These are phyloP conservation scores for Fusarium sarcochroum DNA, from an alignment of 2,329 filamentous ascomycete genomes.

Conservation along the genomic window DNA sequence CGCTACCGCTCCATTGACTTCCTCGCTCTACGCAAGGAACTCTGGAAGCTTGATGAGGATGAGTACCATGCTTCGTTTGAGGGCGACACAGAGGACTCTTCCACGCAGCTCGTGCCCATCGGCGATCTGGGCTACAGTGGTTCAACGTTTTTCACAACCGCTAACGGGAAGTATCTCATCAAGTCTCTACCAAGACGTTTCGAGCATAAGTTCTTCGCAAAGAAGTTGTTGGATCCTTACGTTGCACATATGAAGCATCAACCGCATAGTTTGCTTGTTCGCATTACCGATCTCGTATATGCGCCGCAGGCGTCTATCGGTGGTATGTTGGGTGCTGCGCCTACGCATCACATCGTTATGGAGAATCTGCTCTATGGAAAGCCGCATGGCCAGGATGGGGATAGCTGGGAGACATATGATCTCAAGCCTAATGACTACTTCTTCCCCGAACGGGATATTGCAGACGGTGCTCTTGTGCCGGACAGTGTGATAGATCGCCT, in stretches of 20 bases:
- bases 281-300: constrained; percentile 79
- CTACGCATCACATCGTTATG: constrained; percentile 83
- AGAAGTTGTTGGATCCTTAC: constrained; percentile 76
- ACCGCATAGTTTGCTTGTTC: constrained; percentile 73
- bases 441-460: constrained; percentile 80
- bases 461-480: constrained; percentile 72
- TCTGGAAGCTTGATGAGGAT: constrained; percentile 54
- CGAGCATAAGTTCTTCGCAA: constrained; percentile 78
- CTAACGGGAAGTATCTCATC: constrained; percentile 76
- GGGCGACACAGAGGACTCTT: constrained; percentile 30
- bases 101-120: constrained; percentile 64
- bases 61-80: constrained; percentile 58
- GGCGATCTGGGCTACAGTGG: constrained; percentile 82
- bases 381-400: constrained; percentile 55
- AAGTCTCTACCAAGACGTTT: constrained; percentile 79
- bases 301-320: constrained; percentile 70
- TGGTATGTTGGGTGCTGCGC: constrained; percentile 70
- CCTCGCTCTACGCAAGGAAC: constrained; percentile 47
- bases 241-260: constrained; percentile 72
- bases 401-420: constrained; percentile 78
- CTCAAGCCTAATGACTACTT: constrained; percentile 83
- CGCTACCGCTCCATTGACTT: constrained; percentile 51
- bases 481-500: constrained; percentile 76
- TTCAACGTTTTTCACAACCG: constrained; percentile 80
- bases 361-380: constrained; percentile 79